Base-by-base conservation (phyloP, 164 flowering plant species). In the Berberis vulgaris region DNA sequence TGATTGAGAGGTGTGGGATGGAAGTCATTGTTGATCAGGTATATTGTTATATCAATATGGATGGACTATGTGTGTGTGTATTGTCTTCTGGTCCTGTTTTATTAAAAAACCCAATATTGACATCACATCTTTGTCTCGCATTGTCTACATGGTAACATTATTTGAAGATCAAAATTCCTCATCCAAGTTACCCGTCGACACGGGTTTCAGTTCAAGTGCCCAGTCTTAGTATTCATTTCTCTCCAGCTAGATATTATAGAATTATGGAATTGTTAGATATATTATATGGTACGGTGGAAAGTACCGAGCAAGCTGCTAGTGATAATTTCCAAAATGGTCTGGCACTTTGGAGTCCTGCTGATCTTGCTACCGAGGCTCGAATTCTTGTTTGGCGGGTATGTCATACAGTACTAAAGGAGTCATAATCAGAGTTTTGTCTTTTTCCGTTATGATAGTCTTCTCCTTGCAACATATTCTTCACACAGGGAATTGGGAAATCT, bases 1-100 rank as follows among this genome's bases (percentile, higher is more conserved):
- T 95, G 49, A 73, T 95, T 72, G 97, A 95, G 74, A 83, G 86
- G 74, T 95, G 96, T 76, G 89, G 97, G 55, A 86, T 87, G 83
- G 85, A 86, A 41, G 93, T 95, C 49, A 71, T 95, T 68, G 83
- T 91, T 74, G 97, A 95, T 67, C 95, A 89, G 96, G 99, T 95
- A 73, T 43, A 11, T 65, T 55, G 45, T 40, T 49, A 43, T 49
- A 1, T 60, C 49, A 59, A 44, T 26, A 4, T 42, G 46, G 56
- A 9, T 46, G 43, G 13, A 7, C 1, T 43, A 2, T 3, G 7
- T 39, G 26, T 38, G 42, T 41, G 42, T 41, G 11, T 50, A 49
- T 2, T 68, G 45, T 42, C 38, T 8, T 26, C 12, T 13, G 6
- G n/a, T 65, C 26, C 26, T 26, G 26, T 26, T 26, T 26, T 26